These are phyloP conservation scores for Ophiorrhiza pumila DNA, from an alignment of 257 asterid species.

Conservation along the genomic window DNA sequence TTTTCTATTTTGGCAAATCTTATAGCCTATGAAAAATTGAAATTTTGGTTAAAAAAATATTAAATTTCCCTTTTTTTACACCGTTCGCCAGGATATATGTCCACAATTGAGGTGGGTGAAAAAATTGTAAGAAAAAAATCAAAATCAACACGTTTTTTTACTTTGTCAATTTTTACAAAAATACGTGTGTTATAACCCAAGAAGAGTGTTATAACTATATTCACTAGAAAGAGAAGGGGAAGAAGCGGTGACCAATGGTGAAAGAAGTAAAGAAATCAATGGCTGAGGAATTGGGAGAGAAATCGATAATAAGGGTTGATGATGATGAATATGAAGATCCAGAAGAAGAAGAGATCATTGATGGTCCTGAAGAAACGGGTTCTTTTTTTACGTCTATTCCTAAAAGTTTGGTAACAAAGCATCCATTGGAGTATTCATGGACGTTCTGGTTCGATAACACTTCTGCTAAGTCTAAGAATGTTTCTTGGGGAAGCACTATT, in stretches of 20 bases:
- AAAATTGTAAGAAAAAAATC: no score
- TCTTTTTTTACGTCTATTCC: slow-evolving; percentile 12
- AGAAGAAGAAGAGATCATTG: slow-evolving; percentile 43
- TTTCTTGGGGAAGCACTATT: slow-evolving; percentile 39
- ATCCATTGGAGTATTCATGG: slow-evolving; percentile 42
- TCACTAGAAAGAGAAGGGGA: not conserved
- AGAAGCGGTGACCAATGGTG: not conserved
- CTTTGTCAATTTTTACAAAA: no score
- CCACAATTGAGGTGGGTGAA: no score
- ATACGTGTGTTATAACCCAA: no score
- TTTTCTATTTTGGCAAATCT: no score
- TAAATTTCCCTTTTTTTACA: no score
- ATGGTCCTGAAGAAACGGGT: slow-evolving; percentile 25
- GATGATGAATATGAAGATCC: slow-evolving; percentile 17
- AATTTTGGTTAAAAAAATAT: no score
- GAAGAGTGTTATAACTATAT: no score
- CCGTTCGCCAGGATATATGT: no score
- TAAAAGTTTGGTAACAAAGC: slow-evolving; percentile 22
- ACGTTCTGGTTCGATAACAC: slow-evolving; percentile 46
- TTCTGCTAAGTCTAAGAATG: slow-evolving; percentile 31
- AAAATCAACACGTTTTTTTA: no score
- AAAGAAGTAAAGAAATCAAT: not conserved
- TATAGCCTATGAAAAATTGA: no score
- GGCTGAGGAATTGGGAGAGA: not conserved
- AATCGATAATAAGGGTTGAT: not conserved